A percentile compares a stretch with the other conserved stretches of the same genome.
phyloP scores from a whole-genome alignment of 148 eudicot genomes.

The Chenopodium formosanum region DNA sequence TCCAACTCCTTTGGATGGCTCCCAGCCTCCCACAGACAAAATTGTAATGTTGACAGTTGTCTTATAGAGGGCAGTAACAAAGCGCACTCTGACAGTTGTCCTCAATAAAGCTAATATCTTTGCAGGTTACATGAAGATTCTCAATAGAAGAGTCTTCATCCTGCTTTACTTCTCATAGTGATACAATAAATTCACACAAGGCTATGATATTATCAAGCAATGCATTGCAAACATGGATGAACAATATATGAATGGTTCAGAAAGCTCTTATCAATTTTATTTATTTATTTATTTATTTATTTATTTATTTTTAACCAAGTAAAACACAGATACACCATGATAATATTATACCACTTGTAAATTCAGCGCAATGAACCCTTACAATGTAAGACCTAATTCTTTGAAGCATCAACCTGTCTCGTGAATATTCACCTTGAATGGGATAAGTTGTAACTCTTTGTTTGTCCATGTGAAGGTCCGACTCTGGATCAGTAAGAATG shows the following conservation, averaged over 20 bases:
- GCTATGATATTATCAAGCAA: neutral
- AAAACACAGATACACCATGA: neutral
- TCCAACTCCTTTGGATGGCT: no score
- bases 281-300: no score
- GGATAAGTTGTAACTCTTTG: slow-evolving; percentile 59
- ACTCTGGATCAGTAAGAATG: slow-evolving; percentile 85
- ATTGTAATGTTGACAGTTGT: neutral
- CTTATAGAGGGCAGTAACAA: neutral
- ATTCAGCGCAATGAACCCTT: slow-evolving; percentile 51
- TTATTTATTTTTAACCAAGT: neutral
- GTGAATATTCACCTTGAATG: slow-evolving; percentile 93
- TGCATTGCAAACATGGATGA: neutral
- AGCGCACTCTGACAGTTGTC: neutral
- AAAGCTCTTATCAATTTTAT: no score
- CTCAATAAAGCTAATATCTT: neutral
- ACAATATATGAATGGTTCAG: neutral
- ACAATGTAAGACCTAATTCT: slow-evolving; percentile 99
- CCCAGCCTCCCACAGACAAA: no score
- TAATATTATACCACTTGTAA: slow-evolving; percentile 23
- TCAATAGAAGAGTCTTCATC: neutral
- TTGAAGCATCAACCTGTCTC: slow-evolving; percentile 99
- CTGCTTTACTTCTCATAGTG: neutral
- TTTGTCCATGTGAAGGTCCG: slow-evolving; percentile 61
- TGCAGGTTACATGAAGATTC: neutral
- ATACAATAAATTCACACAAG: neutral